Conservation (phyloP, 441 rosid species). For the Adansonia madagascariensis region DNA sequence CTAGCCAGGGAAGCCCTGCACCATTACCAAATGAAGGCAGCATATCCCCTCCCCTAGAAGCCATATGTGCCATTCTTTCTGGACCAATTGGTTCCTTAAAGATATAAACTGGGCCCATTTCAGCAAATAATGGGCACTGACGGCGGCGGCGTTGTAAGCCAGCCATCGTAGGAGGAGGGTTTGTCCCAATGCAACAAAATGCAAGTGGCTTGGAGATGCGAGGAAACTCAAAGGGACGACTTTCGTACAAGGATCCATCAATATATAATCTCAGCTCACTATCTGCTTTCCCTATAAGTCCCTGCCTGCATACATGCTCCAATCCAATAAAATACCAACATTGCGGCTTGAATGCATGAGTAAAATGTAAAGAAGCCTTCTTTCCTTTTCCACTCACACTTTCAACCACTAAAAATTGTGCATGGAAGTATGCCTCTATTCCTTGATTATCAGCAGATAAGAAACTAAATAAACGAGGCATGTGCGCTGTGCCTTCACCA, state of each 20-base stretch:
- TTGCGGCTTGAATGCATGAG: constrained; percentile 99
- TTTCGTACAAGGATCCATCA: constrained; percentile 95
- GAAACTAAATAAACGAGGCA: constrained; percentile 99
- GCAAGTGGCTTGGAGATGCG: constrained; percentile 94
- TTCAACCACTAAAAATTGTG: constrained; percentile 98
- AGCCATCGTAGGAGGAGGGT: constrained; percentile 98
- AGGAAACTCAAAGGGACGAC: constrained; percentile 94
- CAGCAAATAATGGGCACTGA: constrained; percentile 98
- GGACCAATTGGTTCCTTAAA: constrained; percentile 96
- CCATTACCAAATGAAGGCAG: constrained; percentile 93
- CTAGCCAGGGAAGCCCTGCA: constrained; percentile 97
- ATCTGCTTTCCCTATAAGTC: constrained; percentile 87
- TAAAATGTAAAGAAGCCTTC: constrained; percentile 96
- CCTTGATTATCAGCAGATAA: constrained; percentile 98
- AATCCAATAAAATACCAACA: constrained; percentile 98
- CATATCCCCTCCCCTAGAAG: constrained; percentile 95
- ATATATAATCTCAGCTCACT: constrained; percentile 91
- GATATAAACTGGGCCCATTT: constrained; percentile 97
- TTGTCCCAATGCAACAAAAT: constrained; percentile 98
- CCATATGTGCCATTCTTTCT: constrained; percentile 87
- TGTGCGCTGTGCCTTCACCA: constrained; percentile 98
- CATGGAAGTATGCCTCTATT: constrained; percentile 96
- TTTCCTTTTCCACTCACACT: constrained; percentile 90
- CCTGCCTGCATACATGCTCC: constrained; percentile 88
- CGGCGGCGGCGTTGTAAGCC: constrained; percentile 98